Base-by-base conservation (phyloP, 257 asterid species). In the Forsythia suspensa region DNA sequence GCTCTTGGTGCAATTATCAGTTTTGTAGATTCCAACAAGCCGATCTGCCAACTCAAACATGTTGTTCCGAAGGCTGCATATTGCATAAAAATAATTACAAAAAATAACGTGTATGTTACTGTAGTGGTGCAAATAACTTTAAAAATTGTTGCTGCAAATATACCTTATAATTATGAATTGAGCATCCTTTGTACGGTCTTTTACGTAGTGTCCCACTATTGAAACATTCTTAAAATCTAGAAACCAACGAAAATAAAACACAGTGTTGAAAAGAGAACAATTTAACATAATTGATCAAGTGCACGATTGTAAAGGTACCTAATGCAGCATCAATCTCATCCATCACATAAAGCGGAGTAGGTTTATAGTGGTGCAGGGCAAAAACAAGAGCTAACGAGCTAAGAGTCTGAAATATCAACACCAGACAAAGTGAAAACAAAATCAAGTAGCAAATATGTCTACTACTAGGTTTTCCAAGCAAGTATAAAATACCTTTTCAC, bases 131-230 rank as follows among this genome's bases (percentile, higher is more conserved):
- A 70, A 42, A 71, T 38, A 21, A 2, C 37, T 16, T 18, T 20
- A 51, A 7, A 4, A 67, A 29, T 41, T 81, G 57, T 78, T 70
- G 51, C 20, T 42, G 5, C 13, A 20, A 73, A 9, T 40, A 39
- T 75, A 94, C 98, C 99, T 96, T 82, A 94, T 96, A 81, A 96
- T 96, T 43, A 96, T 90, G 88, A 96, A 96, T 72, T 96, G 99
- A 34, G 99, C 99, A 86, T 96, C 97, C 89, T 96, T 94, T 1
- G 99, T 96, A 37, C 99, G 97, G 86, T 96, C 99, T 89, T 96
- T 96, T 43, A 96, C 97, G 41, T 96, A 96, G 81, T 96, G 99
- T 34, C 99, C 99, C 82, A 96, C 99, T 13, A 96, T 96, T 0
- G 99, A 96, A 39, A 96, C 99, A 76, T 96, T 96, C 92, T 96